Conservation (phyloP, 768 basidiomycete species). For the Trametes cinnabarina region DNA sequence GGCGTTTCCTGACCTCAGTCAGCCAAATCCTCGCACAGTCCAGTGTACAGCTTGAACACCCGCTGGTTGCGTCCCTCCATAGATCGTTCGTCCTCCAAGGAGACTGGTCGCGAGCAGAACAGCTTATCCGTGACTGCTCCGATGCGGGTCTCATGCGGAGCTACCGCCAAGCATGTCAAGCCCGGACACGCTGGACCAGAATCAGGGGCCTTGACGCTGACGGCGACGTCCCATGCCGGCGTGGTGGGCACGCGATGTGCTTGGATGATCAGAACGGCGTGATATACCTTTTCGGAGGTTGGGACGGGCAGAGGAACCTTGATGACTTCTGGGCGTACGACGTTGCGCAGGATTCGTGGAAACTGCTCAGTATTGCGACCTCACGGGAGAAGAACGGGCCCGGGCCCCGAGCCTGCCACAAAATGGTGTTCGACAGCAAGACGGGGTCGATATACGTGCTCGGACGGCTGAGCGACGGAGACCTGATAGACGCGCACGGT, state of each 20-base stretch:
- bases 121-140: conserved; percentile 48
- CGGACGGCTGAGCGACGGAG: conserved; percentile 63
- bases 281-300: conserved; percentile 79
- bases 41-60: conserved; percentile 62
- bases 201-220: conserved; percentile 60
- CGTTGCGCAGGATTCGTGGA: conserved; percentile 60
- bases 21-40: conserved; percentile 55
- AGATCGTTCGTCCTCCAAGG: conserved; percentile 64
- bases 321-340: conserved; percentile 81
- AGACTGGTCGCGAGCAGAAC: conserved; percentile 58
- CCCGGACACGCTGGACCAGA: conserved; percentile 60
- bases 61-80: conserved; percentile 65
- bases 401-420: conserved; percentile 71
- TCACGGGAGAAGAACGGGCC: conserved; percentile 62
- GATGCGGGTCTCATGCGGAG: conserved; percentile 58
- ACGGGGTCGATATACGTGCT: conserved; percentile 70
- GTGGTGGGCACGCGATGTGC: conserved; percentile 83
- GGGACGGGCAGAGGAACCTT: conserved; percentile 68
- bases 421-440: conserved; percentile 76
- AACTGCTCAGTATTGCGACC: conserved; percentile 53
- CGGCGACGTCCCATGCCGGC: conserved; percentile 61
- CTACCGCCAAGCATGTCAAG: conserved; percentile 56
- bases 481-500: conserved; percentile 25
- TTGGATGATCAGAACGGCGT: conserved; percentile 60
- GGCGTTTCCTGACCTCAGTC: conserved; percentile 67